These are phyloP conservation scores for Mycena crocata DNA, from an alignment of 768 basidiomycete genomes.

Conservation along the genomic window DNA sequence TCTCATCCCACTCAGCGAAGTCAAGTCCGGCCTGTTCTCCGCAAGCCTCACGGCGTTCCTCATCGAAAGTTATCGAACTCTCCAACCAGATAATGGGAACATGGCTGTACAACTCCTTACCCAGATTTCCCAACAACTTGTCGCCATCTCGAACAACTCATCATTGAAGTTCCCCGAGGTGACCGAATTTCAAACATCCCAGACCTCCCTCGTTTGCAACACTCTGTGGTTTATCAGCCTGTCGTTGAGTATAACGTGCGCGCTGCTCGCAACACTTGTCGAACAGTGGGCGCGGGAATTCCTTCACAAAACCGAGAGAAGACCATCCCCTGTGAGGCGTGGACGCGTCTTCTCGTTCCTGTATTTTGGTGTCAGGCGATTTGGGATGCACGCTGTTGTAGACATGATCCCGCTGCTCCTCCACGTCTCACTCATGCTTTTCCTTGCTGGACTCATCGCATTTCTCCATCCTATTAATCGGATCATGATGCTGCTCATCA, in stretches of 20 bases:
- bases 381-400: constrained; percentile 22
- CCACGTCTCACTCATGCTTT: constrained; percentile 14
- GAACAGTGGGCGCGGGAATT: constrained; percentile 24
- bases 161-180: background rate
- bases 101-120: background rate
- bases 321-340: background rate
- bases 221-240: constrained; percentile 25
- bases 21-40: constrained; percentile 11
- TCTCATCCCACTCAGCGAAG: background rate
- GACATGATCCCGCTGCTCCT: constrained; percentile 7
- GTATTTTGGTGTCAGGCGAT: constrained; percentile 18
- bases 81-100: background rate
- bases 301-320: constrained; percentile 17
- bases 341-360: constrained; percentile 1
- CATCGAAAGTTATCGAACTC: constrained; percentile 6
- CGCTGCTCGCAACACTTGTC: constrained; percentile 17
- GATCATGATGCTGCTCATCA: background rate
- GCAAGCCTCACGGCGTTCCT: constrained; percentile 3
- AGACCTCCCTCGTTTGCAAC: constrained; percentile 10
- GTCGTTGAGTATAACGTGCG: constrained; percentile 10
- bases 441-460: constrained; percentile 20
- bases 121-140: background rate
- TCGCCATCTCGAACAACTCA: background rate
- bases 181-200: background rate
- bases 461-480: constrained; percentile 18